phyloP scores from a whole-genome alignment of 257 asterid species.

The Solanum megistacrolobum region DNA sequence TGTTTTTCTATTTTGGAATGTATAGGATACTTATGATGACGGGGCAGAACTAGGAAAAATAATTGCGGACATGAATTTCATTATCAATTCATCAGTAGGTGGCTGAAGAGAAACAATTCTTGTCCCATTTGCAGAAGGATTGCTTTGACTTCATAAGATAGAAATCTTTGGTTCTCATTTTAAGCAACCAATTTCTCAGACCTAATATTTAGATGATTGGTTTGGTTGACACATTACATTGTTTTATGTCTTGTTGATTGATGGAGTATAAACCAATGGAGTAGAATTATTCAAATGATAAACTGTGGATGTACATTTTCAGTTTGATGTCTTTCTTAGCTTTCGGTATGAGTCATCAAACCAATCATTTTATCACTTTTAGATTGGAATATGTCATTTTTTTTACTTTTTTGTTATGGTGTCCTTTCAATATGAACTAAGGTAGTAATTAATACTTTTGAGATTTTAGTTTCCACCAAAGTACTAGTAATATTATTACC shows the following conservation, averaged over 20 bases:
- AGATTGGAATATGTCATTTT: background rate
- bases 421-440: background rate
- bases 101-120: background rate
- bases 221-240: background rate
- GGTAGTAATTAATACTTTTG: background rate
- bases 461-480: background rate
- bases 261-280: background rate
- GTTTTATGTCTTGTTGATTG: background rate
- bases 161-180: background rate
- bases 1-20: background rate
- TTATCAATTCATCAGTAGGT: background rate
- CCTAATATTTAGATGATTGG: background rate
- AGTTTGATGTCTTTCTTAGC: background rate
- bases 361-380: background rate
- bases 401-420: background rate
- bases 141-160: background rate
- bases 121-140: background rate
- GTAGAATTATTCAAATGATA: background rate
- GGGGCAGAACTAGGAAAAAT: background rate
- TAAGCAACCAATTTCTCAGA: background rate
- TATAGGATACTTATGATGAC: background rate
- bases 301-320: background rate
- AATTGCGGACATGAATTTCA: background rate
- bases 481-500: background rate
- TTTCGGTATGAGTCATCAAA: background rate